A percentile compares a stretch with the other conserved stretches of the same genome.
Evolutionary conservation across 179 eudicot genomes (phyloP).

Genomic region (Silene coronaria): DNA sequence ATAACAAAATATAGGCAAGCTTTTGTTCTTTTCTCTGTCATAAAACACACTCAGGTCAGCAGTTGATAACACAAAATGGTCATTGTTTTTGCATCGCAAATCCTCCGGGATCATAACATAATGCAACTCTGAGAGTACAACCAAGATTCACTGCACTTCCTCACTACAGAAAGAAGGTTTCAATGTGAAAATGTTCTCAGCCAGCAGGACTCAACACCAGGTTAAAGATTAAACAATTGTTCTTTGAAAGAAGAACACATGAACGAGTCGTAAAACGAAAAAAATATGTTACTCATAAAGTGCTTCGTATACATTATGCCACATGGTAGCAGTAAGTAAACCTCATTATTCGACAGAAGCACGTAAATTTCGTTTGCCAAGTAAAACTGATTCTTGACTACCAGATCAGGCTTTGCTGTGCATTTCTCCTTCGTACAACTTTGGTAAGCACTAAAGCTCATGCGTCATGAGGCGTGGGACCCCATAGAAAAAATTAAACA

Average conservation of each 20-base stretch:
- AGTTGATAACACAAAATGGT: neutral
- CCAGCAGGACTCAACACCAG: neutral
- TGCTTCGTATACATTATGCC: neutral
- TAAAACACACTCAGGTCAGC: neutral
- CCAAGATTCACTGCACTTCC: neutral
- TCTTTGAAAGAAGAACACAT: neutral
- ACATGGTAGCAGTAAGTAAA: neutral
- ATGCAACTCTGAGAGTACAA: neutral
- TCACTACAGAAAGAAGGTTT: neutral
- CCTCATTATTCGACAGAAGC: neutral
- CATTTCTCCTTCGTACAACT: neutral
- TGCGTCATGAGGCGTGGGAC: neutral
- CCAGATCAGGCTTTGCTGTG: no score
- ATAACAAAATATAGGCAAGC: neutral
- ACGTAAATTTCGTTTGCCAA: neutral
- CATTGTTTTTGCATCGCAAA: neutral
- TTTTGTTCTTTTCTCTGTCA: neutral
- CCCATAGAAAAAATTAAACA: neutral
- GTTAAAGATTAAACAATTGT: neutral
- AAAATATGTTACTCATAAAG: no score
- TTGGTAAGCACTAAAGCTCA: slow-evolving; percentile 6
- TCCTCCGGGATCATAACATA: neutral
- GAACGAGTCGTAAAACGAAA: neutral
- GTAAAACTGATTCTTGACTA: neutral
- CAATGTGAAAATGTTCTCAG: neutral